Base-by-base conservation (phyloP, 768 basidiomycete species). In the Rhizopogon roseolus region DNA sequence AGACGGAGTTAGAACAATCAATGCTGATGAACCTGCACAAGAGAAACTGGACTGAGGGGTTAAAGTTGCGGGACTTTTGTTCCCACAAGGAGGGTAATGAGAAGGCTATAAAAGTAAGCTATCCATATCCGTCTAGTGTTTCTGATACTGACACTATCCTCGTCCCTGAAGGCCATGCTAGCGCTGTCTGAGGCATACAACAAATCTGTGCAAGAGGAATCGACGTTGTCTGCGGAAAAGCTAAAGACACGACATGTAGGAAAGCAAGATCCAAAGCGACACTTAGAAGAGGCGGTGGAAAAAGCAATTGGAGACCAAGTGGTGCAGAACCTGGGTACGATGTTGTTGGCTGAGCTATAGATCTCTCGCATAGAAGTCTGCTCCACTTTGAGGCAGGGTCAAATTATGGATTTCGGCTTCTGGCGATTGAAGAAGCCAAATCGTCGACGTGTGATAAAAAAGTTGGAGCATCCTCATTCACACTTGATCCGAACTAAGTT, bases 1-100 rank as follows among this genome's bases (percentile, higher is more conserved):
- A 98, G 78, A 98, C 95, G 28, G 96, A 98, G 67, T 82, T 96
- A 2, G 97, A 99, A 71, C 97, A 99, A 68, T 83, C 89, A 16
- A 99, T 99, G 97, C 73, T 99, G 60, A 93, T 98, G 89, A 99
- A 98, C 70, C 74, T 99, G 62, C 97, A 99, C 77, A 98, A 98
- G 72, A 80, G 93, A 63, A 96, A 97, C 66, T 99, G 97, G 97
- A 98, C 97, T 2, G 95, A 98, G 69, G 97, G 96, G 1, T 74
- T 99, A 60, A 92, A 90, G 67, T 70, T 99, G 65, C 80, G 85
- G 40, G 94, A 98, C 72, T 98, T 98, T 72, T 81, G 88, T 70
- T 71, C 80, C 51, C 91, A 95, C 71, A 93, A 94, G 65, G 84
- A 90, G 70, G 74, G 74, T 29, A 98, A 98, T 63, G 94, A 98